These are phyloP conservation scores for Phytophthora europaea DNA, from an alignment of 352 stramenopile genomes.

Conservation along the genomic window DNA sequence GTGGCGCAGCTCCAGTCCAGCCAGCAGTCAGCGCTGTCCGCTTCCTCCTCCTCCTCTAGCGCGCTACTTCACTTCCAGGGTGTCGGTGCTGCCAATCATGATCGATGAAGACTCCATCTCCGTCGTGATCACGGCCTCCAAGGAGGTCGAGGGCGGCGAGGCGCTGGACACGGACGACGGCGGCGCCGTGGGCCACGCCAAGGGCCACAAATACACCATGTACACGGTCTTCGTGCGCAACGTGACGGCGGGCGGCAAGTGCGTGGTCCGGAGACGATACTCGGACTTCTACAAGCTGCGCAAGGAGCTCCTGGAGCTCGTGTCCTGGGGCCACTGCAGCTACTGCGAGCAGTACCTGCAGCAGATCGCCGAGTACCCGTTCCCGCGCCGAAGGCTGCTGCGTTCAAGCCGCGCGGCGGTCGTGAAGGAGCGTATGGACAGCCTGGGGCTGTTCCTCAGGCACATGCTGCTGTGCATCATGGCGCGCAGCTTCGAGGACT, in stretches of 20 bases:
- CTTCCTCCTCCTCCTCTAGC: not conserved
- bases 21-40: conserved; percentile 6
- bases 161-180: conserved; percentile 28
- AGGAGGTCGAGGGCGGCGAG: conserved; percentile 53
- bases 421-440: conserved; percentile 90
- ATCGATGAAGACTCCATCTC: conserved; percentile 74
- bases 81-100: conserved; percentile 33
- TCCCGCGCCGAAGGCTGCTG: conserved; percentile 78
- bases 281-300: conserved; percentile 89
- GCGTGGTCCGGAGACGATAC: conserved; percentile 82
- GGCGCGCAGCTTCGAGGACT: conserved; percentile 76
- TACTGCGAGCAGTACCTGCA: conserved; percentile 72
- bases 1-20: conserved; percentile 19
- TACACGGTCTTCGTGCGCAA: conserved; percentile 90
- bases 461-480: conserved; percentile 83
- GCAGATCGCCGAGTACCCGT: conserved; percentile 83
- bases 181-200: conserved; percentile 28
- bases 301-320: conserved; percentile 85
- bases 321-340: conserved; percentile 81
- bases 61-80: not conserved
- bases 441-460: conserved; percentile 77
- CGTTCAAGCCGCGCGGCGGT: conserved; percentile 74
- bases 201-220: conserved; percentile 81
- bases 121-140: conserved; percentile 70
- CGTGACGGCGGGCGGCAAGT: conserved; percentile 74